Evolutionary conservation across 2,329 filamentous ascomycete genomes (phyloP).

Genomic region (Amylocarpus encephaloides): DNA sequence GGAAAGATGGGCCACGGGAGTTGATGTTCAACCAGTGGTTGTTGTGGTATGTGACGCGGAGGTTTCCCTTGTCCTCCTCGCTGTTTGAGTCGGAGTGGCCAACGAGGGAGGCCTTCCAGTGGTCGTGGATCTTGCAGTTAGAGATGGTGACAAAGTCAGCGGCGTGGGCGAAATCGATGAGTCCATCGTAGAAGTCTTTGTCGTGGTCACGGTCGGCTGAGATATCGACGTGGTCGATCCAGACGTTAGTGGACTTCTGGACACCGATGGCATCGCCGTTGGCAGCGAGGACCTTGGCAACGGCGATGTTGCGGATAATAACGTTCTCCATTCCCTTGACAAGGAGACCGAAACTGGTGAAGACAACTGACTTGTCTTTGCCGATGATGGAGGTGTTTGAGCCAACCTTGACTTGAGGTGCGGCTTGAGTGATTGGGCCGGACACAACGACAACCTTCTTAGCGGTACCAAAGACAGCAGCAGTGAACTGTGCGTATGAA

Average conservation of each 20-base stretch:
- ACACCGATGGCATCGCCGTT: constrained; percentile 56
- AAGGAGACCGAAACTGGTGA: constrained; percentile 28
- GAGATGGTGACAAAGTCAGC: constrained; percentile 53
- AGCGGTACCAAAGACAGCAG: constrained; percentile 41
- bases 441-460: constrained; percentile 41
- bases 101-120: constrained; percentile 55
- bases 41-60: constrained; percentile 59
- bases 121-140: constrained; percentile 47
- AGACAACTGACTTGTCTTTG: constrained; percentile 29
- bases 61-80: constrained; percentile 52
- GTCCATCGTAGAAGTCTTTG: constrained; percentile 67
- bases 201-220: constrained; percentile 43
- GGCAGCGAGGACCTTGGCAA: constrained; percentile 48
- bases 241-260: constrained; percentile 51
- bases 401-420: constrained; percentile 38
- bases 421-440: constrained; percentile 38
- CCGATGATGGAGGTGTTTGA: constrained; percentile 48
- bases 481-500: constrained; percentile 42
- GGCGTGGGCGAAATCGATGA: constrained; percentile 57
- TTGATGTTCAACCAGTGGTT: constrained; percentile 61
- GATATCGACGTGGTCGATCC: constrained; percentile 54
- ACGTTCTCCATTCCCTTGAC: constrained; percentile 51
- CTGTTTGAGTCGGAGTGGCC: constrained; percentile 54
- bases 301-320: constrained; percentile 56
- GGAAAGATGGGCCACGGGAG: constrained; percentile 55